These are phyloP conservation scores for Sporisorium iseilematis-ciliati DNA, from an alignment of 1,284 basidiomycete genomes.

Conservation along the genomic window DNA sequence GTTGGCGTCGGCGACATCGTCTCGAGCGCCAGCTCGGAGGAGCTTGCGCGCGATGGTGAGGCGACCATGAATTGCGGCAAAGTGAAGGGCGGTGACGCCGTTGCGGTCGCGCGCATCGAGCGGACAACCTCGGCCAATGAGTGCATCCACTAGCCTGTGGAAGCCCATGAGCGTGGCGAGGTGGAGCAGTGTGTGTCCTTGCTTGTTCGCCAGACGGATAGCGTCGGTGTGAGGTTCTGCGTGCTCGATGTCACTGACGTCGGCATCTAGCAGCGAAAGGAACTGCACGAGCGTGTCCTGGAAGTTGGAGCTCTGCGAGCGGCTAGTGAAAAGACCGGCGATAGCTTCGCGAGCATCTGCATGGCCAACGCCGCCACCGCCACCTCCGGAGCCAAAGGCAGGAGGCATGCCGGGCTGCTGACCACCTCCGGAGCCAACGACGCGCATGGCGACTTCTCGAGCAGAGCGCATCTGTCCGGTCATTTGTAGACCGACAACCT, in stretches of 20 bases:
- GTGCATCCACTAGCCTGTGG: constrained; percentile 78
- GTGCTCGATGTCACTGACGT: constrained; percentile 33
- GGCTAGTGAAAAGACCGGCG: constrained; percentile 51
- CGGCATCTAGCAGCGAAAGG: constrained; percentile 77
- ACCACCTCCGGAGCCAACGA: constrained; percentile 67
- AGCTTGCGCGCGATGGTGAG: constrained; percentile 78
- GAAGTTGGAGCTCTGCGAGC: constrained; percentile 73
- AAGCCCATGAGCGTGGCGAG: constrained; percentile 86
- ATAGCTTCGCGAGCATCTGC: constrained; percentile 43
- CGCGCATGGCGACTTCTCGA: constrained; percentile 81
- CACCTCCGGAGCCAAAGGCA: constrained; percentile 16
- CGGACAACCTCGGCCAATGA: constrained; percentile 81
- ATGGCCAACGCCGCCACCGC: constrained; percentile 23
- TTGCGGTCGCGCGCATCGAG: constrained; percentile 87
- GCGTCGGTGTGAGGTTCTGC: constrained; percentile 49
- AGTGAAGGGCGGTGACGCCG: constrained; percentile 90
- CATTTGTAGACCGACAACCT: constrained; percentile 95
- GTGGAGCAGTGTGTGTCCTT: constrained; percentile 77
- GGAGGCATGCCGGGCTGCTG: constrained; percentile 39
- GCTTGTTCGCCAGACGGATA: constrained; percentile 71
- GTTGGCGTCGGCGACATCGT: constrained; percentile 79
- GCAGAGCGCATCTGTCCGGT: constrained; percentile 93
- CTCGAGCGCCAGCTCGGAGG: constrained; percentile 82
- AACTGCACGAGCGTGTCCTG: constrained; percentile 84
- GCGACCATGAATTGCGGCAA: constrained; percentile 81